Percentiles rank a stretch among this genome's conserved stretches.
phyloP scores from a whole-genome alignment of 2,329 filamentous ascomycete genomes.

The Pestalotiopsis sp. region DNA sequence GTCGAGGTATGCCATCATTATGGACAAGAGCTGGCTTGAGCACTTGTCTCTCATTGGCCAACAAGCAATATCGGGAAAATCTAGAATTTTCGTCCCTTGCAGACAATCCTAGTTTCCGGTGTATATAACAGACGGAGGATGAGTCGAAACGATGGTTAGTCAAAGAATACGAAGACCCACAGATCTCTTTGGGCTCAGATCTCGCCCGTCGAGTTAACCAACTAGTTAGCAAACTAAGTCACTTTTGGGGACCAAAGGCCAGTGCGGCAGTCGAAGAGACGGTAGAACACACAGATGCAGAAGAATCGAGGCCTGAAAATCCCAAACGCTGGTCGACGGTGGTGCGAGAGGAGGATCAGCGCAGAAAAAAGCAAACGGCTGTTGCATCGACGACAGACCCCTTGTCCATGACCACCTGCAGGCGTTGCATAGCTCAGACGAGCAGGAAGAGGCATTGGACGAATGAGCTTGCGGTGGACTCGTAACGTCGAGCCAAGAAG shows the following conservation, averaged over 20 bases:
- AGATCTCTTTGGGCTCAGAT: constrained; percentile 6
- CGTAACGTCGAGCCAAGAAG: background rate
- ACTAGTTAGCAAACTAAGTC: background rate
- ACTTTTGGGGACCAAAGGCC: constrained; percentile 1
- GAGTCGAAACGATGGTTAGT: constrained; percentile 10
- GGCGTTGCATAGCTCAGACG: background rate
- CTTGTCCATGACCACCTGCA: background rate
- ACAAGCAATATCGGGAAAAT: background rate
- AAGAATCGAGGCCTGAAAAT: background rate
- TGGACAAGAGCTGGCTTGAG: background rate
- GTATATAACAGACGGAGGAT: constrained; percentile 4
- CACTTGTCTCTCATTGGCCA: background rate
- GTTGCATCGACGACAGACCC: background rate
- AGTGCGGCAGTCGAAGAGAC: constrained; percentile 5
- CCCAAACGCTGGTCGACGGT: constrained; percentile 7
- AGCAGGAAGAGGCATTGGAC: constrained; percentile 1
- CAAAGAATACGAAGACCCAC: constrained; percentile 7
- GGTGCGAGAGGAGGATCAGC: constrained; percentile 1
- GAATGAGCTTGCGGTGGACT: background rate
- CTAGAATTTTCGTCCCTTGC: constrained; percentile 10
- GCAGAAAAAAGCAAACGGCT: background rate
- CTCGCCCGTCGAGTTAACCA: background rate
- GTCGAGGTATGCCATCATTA: constrained; percentile 6
- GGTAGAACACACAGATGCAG: background rate
- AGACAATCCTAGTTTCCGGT: constrained; percentile 4